Evolutionary conservation across 2,329 filamentous ascomycete genomes (phyloP), one percentile per base, ranked within the genome.

Genomic region (Aspergillus texensis): DNA sequence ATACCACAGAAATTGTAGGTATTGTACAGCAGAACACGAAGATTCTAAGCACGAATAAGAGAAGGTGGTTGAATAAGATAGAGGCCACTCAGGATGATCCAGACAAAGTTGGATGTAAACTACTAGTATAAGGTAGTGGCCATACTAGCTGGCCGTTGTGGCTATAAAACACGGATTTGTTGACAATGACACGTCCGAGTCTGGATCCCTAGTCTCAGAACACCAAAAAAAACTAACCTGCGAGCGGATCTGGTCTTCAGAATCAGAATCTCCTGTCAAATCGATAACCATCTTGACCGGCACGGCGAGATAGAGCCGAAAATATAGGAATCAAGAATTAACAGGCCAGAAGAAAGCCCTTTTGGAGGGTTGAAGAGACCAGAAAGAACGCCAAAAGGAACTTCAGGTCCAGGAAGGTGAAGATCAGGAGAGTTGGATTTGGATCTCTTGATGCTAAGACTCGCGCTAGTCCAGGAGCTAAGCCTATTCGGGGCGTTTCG

Each of bases 201-300:
- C n/a, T 21, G 41, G 14, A 57, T 30, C 28, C 26, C 14, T 4
- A 14, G 46, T 30, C 46, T 50, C 21, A 32, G 26, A 52, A 30
- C 28, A 16, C 19, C 48, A 34, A 3, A 34, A 21, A 26, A 26
- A 41, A 41, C 66, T 57, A 56, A 68, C 66, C 61, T 34, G 28
- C 14, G 50, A 30, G 19, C n/a, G 56, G 21, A 16, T 62, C 60
- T 48, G 61, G 24, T 65, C 65, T 24, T 71, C 71, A 1, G 69
- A 61, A 43, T 72, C 70, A 4, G 69, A 74, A 48, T 74, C 71
- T 34, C 57, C 43, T 0, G 71, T 74, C 16, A 74, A 54, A 55
- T 74, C 72, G 21, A 74, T 71, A 8, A 73, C 63, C 70, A 70
- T 73, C 5, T 30, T 61, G 36, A 46, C 41, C 41, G 28, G 12